Evolutionary conservation across 805 yeast species (phyloP).

Genomic region (Diddensiella caesifluorescens): DNA sequence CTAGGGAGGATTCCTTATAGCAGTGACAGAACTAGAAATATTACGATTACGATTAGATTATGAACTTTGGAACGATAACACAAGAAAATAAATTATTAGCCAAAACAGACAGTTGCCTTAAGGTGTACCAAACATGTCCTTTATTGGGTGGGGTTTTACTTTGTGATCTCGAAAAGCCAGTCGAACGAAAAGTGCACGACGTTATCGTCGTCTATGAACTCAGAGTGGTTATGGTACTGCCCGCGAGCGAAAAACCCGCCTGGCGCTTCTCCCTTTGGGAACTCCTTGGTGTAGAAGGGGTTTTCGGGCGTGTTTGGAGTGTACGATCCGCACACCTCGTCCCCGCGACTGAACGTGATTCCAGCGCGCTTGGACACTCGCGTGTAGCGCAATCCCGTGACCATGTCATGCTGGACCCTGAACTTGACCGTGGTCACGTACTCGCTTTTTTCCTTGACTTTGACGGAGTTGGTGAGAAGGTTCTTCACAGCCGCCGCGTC

Average conservation of each 20-base stretch:
- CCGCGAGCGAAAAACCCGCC: conserved; percentile 87
- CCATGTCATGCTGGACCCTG: conserved; percentile 82
- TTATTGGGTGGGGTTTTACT: conserved; percentile 26
- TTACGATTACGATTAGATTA: too few species aligned
- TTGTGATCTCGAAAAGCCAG: conserved; percentile 82
- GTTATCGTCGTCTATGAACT: conserved; percentile 84
- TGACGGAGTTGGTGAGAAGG: conserved; percentile 60
- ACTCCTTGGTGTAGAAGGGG: conserved; percentile 61
- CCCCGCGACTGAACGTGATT: conserved; percentile 76
- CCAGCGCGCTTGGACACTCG: conserved; percentile 85
- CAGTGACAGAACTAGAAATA: too few species aligned
- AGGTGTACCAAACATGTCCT: not conserved
- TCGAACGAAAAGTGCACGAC: conserved; percentile 65
- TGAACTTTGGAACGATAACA: too few species aligned
- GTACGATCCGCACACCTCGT: conserved; percentile 85
- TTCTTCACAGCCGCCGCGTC: conserved; percentile 52
- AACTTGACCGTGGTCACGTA: conserved; percentile 71
- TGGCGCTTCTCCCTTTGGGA: conserved; percentile 80
- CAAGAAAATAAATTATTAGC: too few species aligned
- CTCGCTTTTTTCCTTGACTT: conserved; percentile 70
- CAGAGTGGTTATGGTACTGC: conserved; percentile 70
- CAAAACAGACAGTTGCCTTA: too few species aligned
- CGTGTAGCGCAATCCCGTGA: conserved; percentile 83
- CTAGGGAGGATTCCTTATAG: too few species aligned
- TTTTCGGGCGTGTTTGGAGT: conserved; percentile 81